Percentiles rank a stretch among this genome's conserved stretches.
phyloP scores from a whole-genome alignment of 495 filamentous ascomycete genomes.

The Thermochaetoides thermophila region DNA sequence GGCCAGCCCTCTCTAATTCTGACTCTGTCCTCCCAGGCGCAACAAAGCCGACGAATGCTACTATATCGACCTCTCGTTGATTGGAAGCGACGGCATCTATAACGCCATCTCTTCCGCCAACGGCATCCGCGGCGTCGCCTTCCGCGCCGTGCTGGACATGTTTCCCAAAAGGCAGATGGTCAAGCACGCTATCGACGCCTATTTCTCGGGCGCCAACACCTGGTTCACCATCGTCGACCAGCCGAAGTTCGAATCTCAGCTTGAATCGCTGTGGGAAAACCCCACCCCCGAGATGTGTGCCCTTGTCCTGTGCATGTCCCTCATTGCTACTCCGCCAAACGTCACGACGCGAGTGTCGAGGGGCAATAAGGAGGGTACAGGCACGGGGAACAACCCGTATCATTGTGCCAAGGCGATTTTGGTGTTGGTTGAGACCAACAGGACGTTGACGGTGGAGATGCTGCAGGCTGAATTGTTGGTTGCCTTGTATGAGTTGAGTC shows the following conservation, averaged over 20 bases:
- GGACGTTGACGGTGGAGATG: constrained; percentile 9
- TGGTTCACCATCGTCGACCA: constrained; percentile 19
- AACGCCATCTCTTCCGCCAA: constrained; percentile 13
- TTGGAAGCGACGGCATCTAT: neutral
- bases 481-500: constrained; percentile 77
- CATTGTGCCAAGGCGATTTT: constrained; percentile 16
- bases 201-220: constrained; percentile 15
- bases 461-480: constrained; percentile 63
- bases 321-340: constrained; percentile 10
- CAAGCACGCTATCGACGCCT: constrained; percentile 30
- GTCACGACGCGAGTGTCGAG: too few species aligned
- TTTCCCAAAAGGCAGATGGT: constrained; percentile 51
- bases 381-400: constrained; percentile 13
- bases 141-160: constrained; percentile 51
- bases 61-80: neutral
- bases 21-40: too few species aligned
- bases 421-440: constrained; percentile 12
- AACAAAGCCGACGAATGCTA: constrained; percentile 1
- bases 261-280: constrained; percentile 11
- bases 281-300: constrained; percentile 15
- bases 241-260: constrained; percentile 6
- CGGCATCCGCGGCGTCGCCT: constrained; percentile 17
- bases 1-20: too few species aligned
- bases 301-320: constrained; percentile 16
- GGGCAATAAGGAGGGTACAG: too few species aligned